phyloP scores from a whole-genome alignment of 2,329 filamentous ascomycete genomes.

The Bipolaris victoriae region DNA sequence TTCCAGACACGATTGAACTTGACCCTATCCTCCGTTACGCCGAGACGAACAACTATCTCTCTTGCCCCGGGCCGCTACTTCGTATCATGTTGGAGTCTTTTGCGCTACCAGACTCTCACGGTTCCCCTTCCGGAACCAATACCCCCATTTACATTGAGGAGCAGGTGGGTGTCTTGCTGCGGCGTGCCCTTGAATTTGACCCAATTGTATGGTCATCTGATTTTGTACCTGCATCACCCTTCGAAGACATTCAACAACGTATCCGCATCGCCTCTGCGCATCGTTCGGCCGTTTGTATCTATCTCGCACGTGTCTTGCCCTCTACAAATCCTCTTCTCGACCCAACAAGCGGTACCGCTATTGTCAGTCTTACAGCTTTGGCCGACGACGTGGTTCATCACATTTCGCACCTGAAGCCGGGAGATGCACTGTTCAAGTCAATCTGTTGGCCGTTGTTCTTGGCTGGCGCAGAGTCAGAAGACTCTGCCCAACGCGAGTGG shows the following conservation, averaged over 20 bases:
- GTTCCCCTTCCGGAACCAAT: constrained; percentile 12
- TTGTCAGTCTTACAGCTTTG: constrained; percentile 47
- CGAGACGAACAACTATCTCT: constrained; percentile 51
- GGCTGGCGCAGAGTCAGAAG: constrained; percentile 61
- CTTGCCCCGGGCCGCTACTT: constrained; percentile 44
- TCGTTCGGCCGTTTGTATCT: constrained; percentile 50
- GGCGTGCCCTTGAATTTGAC: constrained; percentile 40
- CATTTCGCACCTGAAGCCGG: constrained; percentile 56
- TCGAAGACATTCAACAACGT: constrained; percentile 44
- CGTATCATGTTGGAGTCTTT: constrained; percentile 47
- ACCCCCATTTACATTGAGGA: constrained; percentile 29
- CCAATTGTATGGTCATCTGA: constrained; percentile 40
- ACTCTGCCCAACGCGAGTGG: constrained; percentile 57
- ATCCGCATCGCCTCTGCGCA: constrained; percentile 48
- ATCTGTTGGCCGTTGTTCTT: constrained; percentile 67
- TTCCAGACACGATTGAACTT: constrained; percentile 41
- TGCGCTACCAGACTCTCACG: constrained; percentile 38
- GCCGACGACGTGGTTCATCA: constrained; percentile 60
- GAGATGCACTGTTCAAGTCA: constrained; percentile 63
- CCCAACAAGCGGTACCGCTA: constrained; percentile 45
- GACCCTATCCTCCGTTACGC: constrained; percentile 47
- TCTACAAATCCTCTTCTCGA: constrained; percentile 49
- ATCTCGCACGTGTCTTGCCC: constrained; percentile 43
- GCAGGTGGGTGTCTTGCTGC: constrained; percentile 33
- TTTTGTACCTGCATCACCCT: constrained; percentile 42